phyloP scores from a whole-genome alignment of 306 rosid species.

The Datisca glomerata region DNA sequence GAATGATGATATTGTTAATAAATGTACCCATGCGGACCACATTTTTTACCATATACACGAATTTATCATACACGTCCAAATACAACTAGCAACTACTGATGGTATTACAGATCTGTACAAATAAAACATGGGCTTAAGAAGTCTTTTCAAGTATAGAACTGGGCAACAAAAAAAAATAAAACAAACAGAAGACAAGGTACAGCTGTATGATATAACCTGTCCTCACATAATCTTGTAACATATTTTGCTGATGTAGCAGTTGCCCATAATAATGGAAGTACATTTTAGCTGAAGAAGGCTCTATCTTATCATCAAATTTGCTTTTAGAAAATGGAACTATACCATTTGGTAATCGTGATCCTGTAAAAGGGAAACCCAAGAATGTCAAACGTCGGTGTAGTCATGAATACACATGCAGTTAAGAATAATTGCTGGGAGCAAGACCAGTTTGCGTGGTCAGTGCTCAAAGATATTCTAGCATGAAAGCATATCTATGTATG shows the following conservation, averaged over 20 bases:
- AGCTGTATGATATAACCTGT: conserved; percentile 47
- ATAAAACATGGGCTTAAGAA: neutral
- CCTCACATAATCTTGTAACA: conserved; percentile 95
- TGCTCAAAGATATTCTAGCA: neutral
- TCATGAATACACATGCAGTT: neutral
- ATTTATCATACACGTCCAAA: too few relatives aligned
- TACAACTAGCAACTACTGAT: neutral
- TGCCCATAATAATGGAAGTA: conserved; percentile 96
- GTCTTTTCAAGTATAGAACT: neutral
- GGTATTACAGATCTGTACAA: neutral
- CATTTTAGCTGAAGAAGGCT: conserved; percentile 90
- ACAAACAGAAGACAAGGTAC: conserved; percentile 5
- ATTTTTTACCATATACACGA: too few relatives aligned
- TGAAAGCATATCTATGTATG: neutral
- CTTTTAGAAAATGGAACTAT: conserved; percentile 34
- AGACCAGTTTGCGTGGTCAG: neutral
- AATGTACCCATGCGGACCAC: too few relatives aligned
- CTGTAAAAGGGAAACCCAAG: conserved; percentile 31
- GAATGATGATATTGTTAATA: too few relatives aligned
- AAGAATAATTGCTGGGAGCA: neutral
- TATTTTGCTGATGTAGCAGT: conserved; percentile 89
- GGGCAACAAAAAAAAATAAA: neutral
- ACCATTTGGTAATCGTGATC: conserved; percentile 46
- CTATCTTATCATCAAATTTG: conserved; percentile 91
- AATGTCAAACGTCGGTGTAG: too few relatives aligned